Evolutionary conservation across 306 rosid species (phyloP).

Genomic region (Herpetospermum pedunculosum): DNA sequence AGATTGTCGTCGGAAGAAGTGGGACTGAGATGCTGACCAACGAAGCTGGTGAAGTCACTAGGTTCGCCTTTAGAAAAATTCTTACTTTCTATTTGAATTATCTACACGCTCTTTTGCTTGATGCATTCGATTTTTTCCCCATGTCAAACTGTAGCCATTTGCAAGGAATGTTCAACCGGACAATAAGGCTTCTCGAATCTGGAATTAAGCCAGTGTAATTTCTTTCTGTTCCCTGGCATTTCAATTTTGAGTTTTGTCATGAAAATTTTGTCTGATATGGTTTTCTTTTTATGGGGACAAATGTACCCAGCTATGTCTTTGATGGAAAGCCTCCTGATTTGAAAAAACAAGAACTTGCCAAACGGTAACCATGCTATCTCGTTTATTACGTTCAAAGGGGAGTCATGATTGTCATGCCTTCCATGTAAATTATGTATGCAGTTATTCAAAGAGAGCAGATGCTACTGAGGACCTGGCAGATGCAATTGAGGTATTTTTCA

Average conservation of each 20-base stretch:
- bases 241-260: background rate
- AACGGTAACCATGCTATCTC: slow-evolving; percentile 43
- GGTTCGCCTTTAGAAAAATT: slow-evolving; percentile 25
- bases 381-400: background rate
- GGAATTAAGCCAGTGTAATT: slow-evolving; percentile 88
- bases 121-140: too few species aligned
- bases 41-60: slow-evolving; percentile 98
- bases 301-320: slow-evolving; percentile 63
- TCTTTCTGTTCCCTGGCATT: background rate
- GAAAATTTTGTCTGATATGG: background rate
- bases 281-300: background rate
- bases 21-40: slow-evolving; percentile 93
- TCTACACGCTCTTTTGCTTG: background rate
- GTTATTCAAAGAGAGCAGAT: slow-evolving; percentile 66
- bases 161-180: slow-evolving; percentile 94
- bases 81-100: background rate
- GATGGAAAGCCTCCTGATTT: slow-evolving; percentile 88
- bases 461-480: slow-evolving; percentile 61
- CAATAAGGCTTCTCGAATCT: slow-evolving; percentile 90
- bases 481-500: slow-evolving; percentile 53
- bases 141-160: slow-evolving; percentile 46
- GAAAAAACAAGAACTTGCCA: slow-evolving; percentile 89
- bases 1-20: slow-evolving; percentile 95
- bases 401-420: background rate
- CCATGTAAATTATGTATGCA: slow-evolving; percentile 20